Evolutionary conservation across 2,329 filamentous ascomycete genomes (phyloP).

Genomic region (Fusarium burgessii): DNA sequence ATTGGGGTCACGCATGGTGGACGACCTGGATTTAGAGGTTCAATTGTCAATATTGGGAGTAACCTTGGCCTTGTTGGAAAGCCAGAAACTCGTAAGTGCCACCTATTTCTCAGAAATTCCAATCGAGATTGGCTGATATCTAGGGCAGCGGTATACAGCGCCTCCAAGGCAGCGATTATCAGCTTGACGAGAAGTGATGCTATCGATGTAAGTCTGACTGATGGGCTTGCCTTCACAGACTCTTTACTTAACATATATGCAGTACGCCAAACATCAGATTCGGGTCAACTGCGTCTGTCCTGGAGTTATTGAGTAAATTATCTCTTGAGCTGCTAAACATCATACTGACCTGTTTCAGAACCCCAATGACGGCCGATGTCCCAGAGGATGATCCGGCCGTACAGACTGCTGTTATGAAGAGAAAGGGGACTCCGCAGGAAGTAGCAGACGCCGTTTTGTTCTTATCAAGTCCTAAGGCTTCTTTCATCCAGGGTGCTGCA

Average conservation of each 20-base stretch:
- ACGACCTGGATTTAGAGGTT: conserved; percentile 53
- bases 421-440: conserved; percentile 59
- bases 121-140: not conserved
- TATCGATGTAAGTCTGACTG: conserved; percentile 52
- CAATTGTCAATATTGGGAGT: conserved; percentile 60
- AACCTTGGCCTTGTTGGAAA: conserved; percentile 58
- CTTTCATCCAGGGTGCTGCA: conserved; percentile 58
- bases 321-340: accelerated
- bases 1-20: conserved; percentile 56
- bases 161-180: conserved; percentile 58
- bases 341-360: conserved; percentile 40
- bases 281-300: conserved; percentile 61
- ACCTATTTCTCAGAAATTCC: accelerated
- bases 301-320: conserved; percentile 56
- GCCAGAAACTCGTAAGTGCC: conserved; percentile 54
- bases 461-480: conserved; percentile 58
- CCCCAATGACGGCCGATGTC: conserved; percentile 57
- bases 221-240: accelerated
- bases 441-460: conserved; percentile 61
- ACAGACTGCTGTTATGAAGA: conserved; percentile 52
- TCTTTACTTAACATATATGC: not conserved
- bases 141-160: conserved; percentile 55
- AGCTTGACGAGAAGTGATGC: conserved; percentile 61
- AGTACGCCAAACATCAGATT: conserved; percentile 60
- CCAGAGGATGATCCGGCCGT: conserved; percentile 51